Base-by-base conservation (phyloP, 805 yeast genomes). In the Ogataea ganodermae region DNA sequence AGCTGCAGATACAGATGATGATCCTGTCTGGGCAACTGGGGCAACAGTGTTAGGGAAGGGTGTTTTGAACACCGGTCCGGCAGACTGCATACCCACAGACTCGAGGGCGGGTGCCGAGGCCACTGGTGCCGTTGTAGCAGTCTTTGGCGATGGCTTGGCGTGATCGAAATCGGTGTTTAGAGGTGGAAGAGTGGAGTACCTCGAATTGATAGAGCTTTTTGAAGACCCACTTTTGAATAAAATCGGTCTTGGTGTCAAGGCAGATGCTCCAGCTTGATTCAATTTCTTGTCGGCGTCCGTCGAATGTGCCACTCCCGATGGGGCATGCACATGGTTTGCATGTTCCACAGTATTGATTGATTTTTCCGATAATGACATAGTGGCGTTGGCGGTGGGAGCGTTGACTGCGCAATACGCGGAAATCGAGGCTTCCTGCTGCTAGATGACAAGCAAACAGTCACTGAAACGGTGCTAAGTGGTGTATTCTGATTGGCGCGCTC, bases 141-240 rank as follows among this genome's bases (percentile, higher is more conserved):
- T 39, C 14, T 16, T 24, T 23, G 39, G 16, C 6, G 38, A 6
- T 32, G 16, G 18, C 41, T 10, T n/a, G n/a, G 22, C 16, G 4
- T 31, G 45, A 13, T 52, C 56, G 23, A 52, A 42, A 6, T 42
- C 45, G 6, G 62, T 60, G 8, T 56, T 47, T 24, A 61, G 36
- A 7, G 56, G 60, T 5, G 66, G 63, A 21, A 61, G 42, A n/a
- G 46, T 45, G 2, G 59, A 36, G n/a, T 49, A 45, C 27, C 51
- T 56, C 3, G 58, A 46, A 13, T 13, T 42, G 4, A 28, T 38
- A 3, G 58, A 45, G 35, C 42, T 37, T 2, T 53, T 21, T 6
- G 58, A 52, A 14, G 56, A 51, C 7, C 39, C 48, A 9, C 39
- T 47, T 28, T 58, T 58, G 40, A 32, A 55, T 14, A 58, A 37